Evolutionary conservation across 177 flowering plant species (phyloP).

Genomic region (Vitis hybrid): DNA sequence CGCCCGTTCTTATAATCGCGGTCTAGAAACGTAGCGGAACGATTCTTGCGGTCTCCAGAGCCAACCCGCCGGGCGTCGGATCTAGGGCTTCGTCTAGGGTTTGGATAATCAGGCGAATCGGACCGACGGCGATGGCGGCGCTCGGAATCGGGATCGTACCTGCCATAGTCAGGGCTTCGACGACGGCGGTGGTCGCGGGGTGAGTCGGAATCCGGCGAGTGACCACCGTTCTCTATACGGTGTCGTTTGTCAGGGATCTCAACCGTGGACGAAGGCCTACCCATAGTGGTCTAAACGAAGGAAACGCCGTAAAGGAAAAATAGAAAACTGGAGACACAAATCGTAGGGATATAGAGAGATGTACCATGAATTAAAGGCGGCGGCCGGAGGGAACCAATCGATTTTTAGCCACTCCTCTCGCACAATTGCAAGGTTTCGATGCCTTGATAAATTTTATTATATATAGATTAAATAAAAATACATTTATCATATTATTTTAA

Average conservation of each 20-base stretch:
- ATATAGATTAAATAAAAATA: too few relatives aligned
- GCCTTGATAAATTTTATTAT: too few relatives aligned
- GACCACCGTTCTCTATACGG: conserved; percentile 16
- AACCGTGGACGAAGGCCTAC: conserved; percentile 18
- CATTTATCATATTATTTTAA: too few relatives aligned
- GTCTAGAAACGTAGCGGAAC: conserved; percentile 35
- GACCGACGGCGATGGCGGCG: conserved; percentile 13
- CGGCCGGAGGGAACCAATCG: too few relatives aligned
- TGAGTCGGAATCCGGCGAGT: conserved; percentile 21
- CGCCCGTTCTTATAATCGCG: conserved; percentile 39
- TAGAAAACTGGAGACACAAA: neutral
- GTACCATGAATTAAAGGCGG: too few relatives aligned
- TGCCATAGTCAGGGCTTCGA: conserved; percentile 23
- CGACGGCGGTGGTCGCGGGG: conserved; percentile 16
- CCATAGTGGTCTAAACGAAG: conserved; percentile 8
- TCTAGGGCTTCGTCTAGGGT: conserved; percentile 11
- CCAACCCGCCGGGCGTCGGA: too few relatives aligned
- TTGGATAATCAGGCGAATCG: conserved; percentile 5
- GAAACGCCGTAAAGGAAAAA: neutral
- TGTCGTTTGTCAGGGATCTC: conserved; percentile 21
- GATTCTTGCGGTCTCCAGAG: conserved; percentile 13
- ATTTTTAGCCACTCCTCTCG: too few relatives aligned
- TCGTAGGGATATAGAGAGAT: too few relatives aligned
- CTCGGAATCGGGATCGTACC: conserved; percentile 8
- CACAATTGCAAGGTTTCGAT: too few relatives aligned